Base-by-base conservation (phyloP, 169 alveolate species). In the Cytauxzoon felis region DNA sequence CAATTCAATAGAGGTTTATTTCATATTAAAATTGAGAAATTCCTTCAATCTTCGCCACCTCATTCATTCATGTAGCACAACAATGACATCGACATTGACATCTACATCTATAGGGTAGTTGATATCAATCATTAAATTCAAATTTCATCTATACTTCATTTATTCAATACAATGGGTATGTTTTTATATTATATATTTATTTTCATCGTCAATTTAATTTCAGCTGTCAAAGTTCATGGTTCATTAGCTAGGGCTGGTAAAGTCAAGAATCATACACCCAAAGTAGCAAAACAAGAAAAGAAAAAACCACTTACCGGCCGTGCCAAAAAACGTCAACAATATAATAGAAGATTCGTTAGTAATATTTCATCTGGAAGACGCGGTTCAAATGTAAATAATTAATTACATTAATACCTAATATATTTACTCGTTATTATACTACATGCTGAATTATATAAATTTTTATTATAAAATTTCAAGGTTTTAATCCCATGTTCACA, bases 221-320 rank as follows among this genome's bases (percentile, higher is more conserved):
- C 58, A 76, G 86, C 86, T 42, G 86, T 76, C 29, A 95, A 94
- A 84, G 98, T 95, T 51, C 98, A 93, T 88, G 98, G 98, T 69
- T 95, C 99, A 38, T 87, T 96, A 78, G 97, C 99, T 61, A 93
- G 99, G 83, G 99, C 99, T 49, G 99, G 99, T 53, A 96, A 96
- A 89, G 99, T 95, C 59, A 95, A 96, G 92, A 95, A 95, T 72
- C 98, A 95, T 84, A 94, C 99, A 50, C 98, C 98, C 67, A 93
- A 95, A 90, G 98, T 93, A 41, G 97, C 95, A 45, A 95, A 95
- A 83, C 92, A 90, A 81, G 98, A 93, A 87, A 95, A 96, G 91
- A 92, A 90, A 94, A 95, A 93, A 91, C 88, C 91, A 33, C 89
- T 89, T 50, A 92, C 98, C 18, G 99, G 99, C 59, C 94, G 99